A percentile compares a stretch with the other conserved stretches of the same genome.
These are phyloP conservation scores for Xerocomellus chrysenteron DNA, from an alignment of 768 basidiomycete species.

Conservation along the genomic window DNA sequence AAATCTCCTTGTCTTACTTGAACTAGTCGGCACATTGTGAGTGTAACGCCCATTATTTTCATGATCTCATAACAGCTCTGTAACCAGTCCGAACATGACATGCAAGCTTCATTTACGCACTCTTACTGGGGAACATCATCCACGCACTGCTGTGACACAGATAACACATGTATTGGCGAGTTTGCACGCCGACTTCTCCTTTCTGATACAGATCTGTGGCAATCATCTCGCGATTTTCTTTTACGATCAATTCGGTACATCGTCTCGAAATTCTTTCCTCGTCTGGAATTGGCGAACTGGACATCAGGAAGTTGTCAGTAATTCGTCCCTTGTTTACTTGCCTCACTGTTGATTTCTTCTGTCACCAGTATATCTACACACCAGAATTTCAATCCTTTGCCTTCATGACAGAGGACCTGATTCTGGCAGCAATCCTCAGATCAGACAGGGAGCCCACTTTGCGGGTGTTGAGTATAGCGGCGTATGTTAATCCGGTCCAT, in stretches of 20 bases:
- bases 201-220: constrained; percentile 35
- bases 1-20: constrained; percentile 35
- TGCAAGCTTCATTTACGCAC: constrained; percentile 32
- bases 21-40: constrained; percentile 20
- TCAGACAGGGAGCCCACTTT: constrained; percentile 7
- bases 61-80: not conserved
- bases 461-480: constrained; percentile 21
- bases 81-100: constrained; percentile 14
- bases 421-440: constrained; percentile 21
- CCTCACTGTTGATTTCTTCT: constrained; percentile 2
- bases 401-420: constrained; percentile 33
- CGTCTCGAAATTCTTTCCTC: constrained; percentile 16
- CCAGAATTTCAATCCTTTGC: constrained; percentile 32
- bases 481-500: not conserved
- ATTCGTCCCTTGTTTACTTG: not conserved
- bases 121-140: constrained; percentile 31
- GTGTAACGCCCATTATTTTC: constrained; percentile 1
- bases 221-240: constrained; percentile 30
- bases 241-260: constrained; percentile 8
- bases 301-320: constrained; percentile 28
- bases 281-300: constrained; percentile 39
- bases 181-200: constrained; percentile 9
- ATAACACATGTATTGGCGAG: constrained; percentile 11
- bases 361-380: constrained; percentile 18
- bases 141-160: constrained; percentile 10